These are phyloP conservation scores for Teratosphaeria epicoccoides DNA, from an alignment of 2,329 filamentous ascomycete genomes.

Conservation along the genomic window DNA sequence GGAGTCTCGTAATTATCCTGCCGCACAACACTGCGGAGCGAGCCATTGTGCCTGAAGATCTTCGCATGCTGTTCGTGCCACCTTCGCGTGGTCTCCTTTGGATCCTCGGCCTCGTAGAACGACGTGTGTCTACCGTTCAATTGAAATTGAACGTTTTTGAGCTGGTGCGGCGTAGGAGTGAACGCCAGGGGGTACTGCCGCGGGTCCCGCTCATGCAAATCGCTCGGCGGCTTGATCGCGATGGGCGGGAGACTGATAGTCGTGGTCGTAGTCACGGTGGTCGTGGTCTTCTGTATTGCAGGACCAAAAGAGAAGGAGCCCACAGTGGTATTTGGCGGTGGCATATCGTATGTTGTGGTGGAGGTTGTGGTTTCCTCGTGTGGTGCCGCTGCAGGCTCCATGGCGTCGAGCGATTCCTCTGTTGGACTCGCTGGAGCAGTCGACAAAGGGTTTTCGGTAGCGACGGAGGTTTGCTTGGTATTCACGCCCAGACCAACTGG, in stretches of 20 bases:
- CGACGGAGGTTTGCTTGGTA: background rate
- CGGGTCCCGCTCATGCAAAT: constrained; percentile 62
- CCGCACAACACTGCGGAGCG: constrained; percentile 17
- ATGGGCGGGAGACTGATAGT: constrained; percentile 75
- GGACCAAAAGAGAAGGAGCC: constrained; percentile 53
- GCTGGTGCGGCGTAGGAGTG: constrained; percentile 67
- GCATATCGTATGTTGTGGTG: constrained; percentile 10
- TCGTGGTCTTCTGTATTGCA: constrained; percentile 54
- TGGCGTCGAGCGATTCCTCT: constrained; percentile 11
- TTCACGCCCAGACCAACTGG: background rate
- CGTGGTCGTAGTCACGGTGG: constrained; percentile 88
- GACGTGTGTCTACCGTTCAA: constrained; percentile 51
- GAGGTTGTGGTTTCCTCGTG: constrained; percentile 8
- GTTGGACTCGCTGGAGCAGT: constrained; percentile 25
- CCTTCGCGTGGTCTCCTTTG: constrained; percentile 41
- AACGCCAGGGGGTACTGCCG: constrained; percentile 84
- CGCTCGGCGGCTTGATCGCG: constrained; percentile 61
- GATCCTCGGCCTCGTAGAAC: constrained; percentile 53
- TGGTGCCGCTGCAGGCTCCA: background rate
- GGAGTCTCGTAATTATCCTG: constrained; percentile 19
- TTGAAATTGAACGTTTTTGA: constrained; percentile 68
- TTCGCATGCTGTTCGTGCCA: constrained; percentile 19
- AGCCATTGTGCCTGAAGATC: constrained; percentile 20
- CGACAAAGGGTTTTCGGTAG: constrained; percentile 10
- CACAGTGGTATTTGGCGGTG: constrained; percentile 32